Base-by-base conservation (phyloP, 2,329 filamentous ascomycete genomes). In the Trichophyton simii region DNA sequence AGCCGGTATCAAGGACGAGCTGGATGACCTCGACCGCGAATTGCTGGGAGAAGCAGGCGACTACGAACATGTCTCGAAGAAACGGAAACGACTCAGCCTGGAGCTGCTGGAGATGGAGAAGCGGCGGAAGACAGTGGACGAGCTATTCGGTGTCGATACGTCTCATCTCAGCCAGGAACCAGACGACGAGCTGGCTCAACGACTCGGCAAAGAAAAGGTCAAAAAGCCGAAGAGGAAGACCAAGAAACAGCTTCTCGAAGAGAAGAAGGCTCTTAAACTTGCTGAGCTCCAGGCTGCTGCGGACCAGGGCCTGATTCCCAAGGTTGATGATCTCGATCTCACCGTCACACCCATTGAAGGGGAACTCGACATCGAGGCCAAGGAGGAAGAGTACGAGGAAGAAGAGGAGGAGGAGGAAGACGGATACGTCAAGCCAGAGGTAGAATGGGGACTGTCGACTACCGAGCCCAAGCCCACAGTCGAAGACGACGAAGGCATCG, bases 91-190 rank as follows among this genome's bases (percentile, higher is more conserved):
- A 61, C 66, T 78, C 58, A 66, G 72, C 5, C 70, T 70, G 60
- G 72, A 75, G 57, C 70, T 83, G 36, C 11, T 58, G 55, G 67
- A 68, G 6, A 76, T 79, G 55, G 83, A 88, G 58, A 94, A 95
- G 73, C 84, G 89, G 57, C 87, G 87, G 68, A 92, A 91, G 76
- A 90, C 89, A 71, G 88, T 91, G 62, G 88, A 92, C 67, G 88
- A 90, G 67, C 78, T 92, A 3, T 91, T 91, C 69, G 85, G 83
- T 13, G 78, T 87, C 52, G 82, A 80, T 71, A 60, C 54, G 38
- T 60, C 64, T 4, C 59, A 60, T 25, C 77, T 81, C 13, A 78
- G 81, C 58, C 81, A 85, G 9, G 70, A 75, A 3, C 77, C 80
- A 62, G 78, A 79, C 18, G 36, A 79, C 18, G 36, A 57, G 18